Evolutionary conservation across 2,329 filamentous ascomycete species (phyloP), one percentile per base, ranked within the genome.

Genomic region (Calonectria leucothoes): DNA sequence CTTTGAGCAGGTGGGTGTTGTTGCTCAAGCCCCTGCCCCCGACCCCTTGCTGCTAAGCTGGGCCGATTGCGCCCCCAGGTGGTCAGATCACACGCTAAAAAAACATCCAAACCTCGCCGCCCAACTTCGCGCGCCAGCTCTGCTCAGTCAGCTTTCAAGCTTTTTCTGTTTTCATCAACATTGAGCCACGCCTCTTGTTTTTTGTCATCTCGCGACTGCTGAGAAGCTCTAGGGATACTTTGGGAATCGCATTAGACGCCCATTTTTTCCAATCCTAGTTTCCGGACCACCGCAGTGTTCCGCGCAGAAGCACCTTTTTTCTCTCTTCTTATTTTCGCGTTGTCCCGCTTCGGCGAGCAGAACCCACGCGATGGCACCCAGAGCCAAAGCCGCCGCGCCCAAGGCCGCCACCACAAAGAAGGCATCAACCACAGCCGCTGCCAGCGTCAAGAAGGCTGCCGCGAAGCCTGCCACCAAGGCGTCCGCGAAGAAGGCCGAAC

Each of bases 351-450:
- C 37, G 42, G n/a, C 55, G 55, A 61, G 51, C 69, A 52, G 61
- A 74, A 55, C 65, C 33, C 66, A 77, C 80, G 79, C 79, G 75
- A 84, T 84, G 82, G 79, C 83, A 68, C 78, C 83, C 49, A 79
- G 79, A 78, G 76, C 80, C 55, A 82, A 80, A 77, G 71, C 80
- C 35, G 31, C 79, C 57, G 76, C 76, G 71, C 48, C 77, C 31
- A 82, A 79, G 78, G 74, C 81, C 42, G 71, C 79, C 42, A 55
- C 79, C 14, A 73, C 82, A 23, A 82, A 81, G 70, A 81, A 81
- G 67, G 52, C 81, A 7, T 39, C 81, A 8, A 69, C 71, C 1
- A 66, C 79, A 10, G 37, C 81, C 15, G 73, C 76, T 31, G 67
- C 75, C 29, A 69, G 77, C 15, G 37, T 72, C 23, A 77, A 81